Evolutionary conservation across 345 rosid genomes (phyloP).

Genomic region (Citrus unshiu): DNA sequence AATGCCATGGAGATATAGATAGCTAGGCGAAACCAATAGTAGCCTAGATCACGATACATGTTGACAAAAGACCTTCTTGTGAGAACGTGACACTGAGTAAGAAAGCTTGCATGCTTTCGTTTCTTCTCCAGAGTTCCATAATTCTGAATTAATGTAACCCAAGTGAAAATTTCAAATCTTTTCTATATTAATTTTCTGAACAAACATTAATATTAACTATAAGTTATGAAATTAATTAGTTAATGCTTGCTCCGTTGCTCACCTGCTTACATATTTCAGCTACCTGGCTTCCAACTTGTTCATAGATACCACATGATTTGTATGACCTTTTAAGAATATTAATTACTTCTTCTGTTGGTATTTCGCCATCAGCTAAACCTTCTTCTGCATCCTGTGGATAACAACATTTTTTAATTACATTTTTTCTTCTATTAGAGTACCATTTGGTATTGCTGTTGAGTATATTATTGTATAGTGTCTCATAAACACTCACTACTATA

Average conservation of each 20-base stretch:
- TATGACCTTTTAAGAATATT: constrained; percentile 32
- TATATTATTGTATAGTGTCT: too few relatives aligned
- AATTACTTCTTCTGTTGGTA: constrained; percentile 41
- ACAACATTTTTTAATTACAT: too few relatives aligned
- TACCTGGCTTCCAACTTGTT: constrained; percentile 26
- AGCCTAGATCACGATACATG: constrained; percentile 63
- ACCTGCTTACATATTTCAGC: constrained; percentile 33
- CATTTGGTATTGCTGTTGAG: too few relatives aligned
- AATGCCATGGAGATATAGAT: constrained; percentile 36
- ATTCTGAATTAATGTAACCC: constrained; percentile 3
- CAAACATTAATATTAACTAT: too few relatives aligned
- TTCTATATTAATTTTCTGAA: too few relatives aligned
- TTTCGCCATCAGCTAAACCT: constrained; percentile 20
- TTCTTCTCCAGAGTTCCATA: constrained; percentile 15
- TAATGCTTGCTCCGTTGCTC: background rate
- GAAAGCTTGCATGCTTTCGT: constrained; percentile 32
- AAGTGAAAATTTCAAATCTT: too few relatives aligned
- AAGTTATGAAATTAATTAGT: background rate
- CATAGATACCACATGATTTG: constrained; percentile 25
- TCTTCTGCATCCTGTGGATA: constrained; percentile 36
- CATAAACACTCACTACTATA: too few relatives aligned
- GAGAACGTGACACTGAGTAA: constrained; percentile 39
- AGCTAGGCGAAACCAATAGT: constrained; percentile 54
- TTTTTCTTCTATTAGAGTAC: too few relatives aligned
- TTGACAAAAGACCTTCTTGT: constrained; percentile 49